Conservation (phyloP, 306 rosid genomes). For the Elaeagnus macrophylla region DNA sequence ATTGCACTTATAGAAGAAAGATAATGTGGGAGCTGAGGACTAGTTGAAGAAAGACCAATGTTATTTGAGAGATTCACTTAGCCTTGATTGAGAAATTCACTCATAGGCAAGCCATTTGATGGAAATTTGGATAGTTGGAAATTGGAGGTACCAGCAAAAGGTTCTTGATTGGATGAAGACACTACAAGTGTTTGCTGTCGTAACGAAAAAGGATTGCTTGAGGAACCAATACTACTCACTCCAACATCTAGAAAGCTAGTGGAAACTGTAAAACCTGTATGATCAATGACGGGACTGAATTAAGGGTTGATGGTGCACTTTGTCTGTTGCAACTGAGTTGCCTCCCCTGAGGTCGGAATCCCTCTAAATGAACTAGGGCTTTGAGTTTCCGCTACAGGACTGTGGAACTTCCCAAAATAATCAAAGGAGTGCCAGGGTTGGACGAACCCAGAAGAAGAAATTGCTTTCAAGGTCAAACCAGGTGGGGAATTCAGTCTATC, state of each 20-base stretch:
- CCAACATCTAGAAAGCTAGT: slow-evolving; percentile 29
- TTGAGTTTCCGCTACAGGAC: no score
- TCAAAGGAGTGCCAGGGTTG: slow-evolving; percentile 13
- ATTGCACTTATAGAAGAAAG: slow-evolving; percentile 36
- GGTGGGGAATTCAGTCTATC: slow-evolving; percentile 39
- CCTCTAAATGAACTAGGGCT: no score
- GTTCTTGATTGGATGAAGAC: background rate
- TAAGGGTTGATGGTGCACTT: slow-evolving; percentile 29
- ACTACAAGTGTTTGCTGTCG: background rate
- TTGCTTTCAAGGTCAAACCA: slow-evolving; percentile 39
- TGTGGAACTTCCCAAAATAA: no score
- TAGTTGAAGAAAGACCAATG: slow-evolving; percentile 30
- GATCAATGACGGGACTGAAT: slow-evolving; percentile 30
- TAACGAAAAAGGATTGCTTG: slow-evolving; percentile 1
- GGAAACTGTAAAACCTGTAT: slow-evolving; percentile 34
- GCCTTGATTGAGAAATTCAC: no score
- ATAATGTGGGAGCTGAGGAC: slow-evolving; percentile 27
- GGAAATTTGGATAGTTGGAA: no score
- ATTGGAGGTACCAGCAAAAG: no score
- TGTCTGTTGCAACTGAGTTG: slow-evolving; percentile 29
- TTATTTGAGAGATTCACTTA: slow-evolving; percentile 30
- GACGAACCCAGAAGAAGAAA: slow-evolving; percentile 34
- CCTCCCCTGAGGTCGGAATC: no score
- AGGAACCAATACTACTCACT: slow-evolving; percentile 12
- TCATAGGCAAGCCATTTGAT: no score